phyloP scores from a whole-genome alignment of 805 yeast genomes.

The Candida sanyiensis region DNA sequence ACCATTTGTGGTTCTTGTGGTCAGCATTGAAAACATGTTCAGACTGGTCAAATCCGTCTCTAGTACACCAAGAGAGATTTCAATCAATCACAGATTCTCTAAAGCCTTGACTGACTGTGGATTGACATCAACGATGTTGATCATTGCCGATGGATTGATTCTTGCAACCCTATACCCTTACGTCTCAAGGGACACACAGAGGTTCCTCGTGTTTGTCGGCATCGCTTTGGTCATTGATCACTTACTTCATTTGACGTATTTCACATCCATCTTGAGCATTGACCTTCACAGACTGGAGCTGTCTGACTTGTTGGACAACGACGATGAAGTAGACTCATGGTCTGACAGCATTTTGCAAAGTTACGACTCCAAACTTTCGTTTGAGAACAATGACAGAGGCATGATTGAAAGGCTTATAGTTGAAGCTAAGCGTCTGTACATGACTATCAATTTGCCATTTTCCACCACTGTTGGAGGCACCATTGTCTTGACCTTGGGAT shows the following conservation, averaged over 20 bases:
- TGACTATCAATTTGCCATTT: constrained; percentile 34
- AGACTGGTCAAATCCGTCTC: constrained; percentile 38
- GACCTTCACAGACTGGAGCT: constrained; percentile 62
- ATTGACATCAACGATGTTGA: constrained; percentile 33
- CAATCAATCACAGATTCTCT: constrained; percentile 34
- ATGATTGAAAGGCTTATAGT: neutral
- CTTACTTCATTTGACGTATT: constrained; percentile 54
- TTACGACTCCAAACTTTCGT: neutral
- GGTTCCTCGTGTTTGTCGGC: constrained; percentile 41
- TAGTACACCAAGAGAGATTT: constrained; percentile 36
- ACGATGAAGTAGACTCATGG: constrained; percentile 9
- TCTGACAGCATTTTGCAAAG: constrained; percentile 2
- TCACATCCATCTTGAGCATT: constrained; percentile 58
- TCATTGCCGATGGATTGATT: constrained; percentile 25
- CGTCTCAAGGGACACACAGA: constrained; percentile 30
- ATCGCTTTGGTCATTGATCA: constrained; percentile 53
- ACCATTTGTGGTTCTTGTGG: constrained; percentile 36
- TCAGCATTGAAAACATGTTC: constrained; percentile 44
- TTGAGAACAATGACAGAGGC: neutral
- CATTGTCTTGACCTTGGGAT: constrained; percentile 21
- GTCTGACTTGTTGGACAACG: constrained; percentile 40
- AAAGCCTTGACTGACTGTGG: constrained; percentile 33
- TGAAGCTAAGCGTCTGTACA: constrained; percentile 7
- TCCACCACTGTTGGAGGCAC: constrained; percentile 30
- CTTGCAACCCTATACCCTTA: constrained; percentile 27